Evolutionary conservation across 129 eudicot species (phyloP).

Genomic region (Lactuca saligna): DNA sequence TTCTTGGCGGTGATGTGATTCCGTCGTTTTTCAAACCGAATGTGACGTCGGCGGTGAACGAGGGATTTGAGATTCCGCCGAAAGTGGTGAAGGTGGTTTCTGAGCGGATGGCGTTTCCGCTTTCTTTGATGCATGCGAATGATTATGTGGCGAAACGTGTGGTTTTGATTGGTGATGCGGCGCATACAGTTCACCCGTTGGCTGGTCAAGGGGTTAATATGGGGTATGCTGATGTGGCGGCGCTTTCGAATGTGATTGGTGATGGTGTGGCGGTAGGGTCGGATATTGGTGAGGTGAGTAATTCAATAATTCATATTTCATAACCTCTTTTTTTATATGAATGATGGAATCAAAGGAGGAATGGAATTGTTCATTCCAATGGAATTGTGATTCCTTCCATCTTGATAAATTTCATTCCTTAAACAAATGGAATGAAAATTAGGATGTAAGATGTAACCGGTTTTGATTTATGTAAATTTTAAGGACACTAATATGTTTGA

Average conservation of each 20-base stretch:
- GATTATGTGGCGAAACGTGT: conserved; percentile 60
- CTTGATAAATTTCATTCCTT: too few species aligned
- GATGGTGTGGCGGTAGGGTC: conserved; percentile 93
- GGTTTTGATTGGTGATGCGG: conserved; percentile 88
- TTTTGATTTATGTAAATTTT: too few species aligned
- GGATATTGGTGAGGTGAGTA: conserved; percentile 87
- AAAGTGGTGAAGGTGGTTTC: conserved; percentile 62
- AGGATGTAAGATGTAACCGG: too few species aligned
- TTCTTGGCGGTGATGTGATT: conserved; percentile 38
- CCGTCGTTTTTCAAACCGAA: conserved; percentile 49
- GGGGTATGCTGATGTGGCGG: conserved; percentile 90
- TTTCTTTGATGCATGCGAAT: conserved; percentile 84
- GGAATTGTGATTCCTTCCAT: too few species aligned
- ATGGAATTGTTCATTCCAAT: too few species aligned
- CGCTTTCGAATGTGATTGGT: conserved; percentile 68
- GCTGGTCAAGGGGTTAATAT: conserved; percentile 99
- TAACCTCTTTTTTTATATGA: too few species aligned
- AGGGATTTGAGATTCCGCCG: conserved; percentile 75
- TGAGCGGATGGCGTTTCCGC: conserved; percentile 83
- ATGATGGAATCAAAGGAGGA: too few species aligned
- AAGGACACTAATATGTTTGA: too few species aligned
- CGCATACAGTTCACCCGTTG: conserved; percentile 98
- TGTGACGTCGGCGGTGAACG: conserved; percentile 49
- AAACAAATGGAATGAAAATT: too few species aligned
- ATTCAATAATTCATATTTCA: background rate